Evolutionary conservation across 1,139 yeast species (phyloP), one percentile per base, ranked within the genome.

Genomic region (Suhomyces maxii): DNA sequence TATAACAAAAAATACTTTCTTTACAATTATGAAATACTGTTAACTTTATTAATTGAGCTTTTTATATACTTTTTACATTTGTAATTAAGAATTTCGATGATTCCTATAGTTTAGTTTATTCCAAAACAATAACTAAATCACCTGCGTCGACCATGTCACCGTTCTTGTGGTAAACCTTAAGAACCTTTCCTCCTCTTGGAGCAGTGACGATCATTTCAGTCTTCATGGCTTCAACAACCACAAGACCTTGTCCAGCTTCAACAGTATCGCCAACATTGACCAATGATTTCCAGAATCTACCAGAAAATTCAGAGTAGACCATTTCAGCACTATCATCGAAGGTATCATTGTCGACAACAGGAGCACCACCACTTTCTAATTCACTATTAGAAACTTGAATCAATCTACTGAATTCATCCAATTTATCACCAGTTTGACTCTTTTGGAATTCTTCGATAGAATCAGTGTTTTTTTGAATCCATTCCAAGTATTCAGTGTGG

Each of bases 61-160:
- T 4, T 18, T 18, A 18, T 18, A 2, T 18, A 18, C 23, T 18
- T 18, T 18, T 18, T 18, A 2, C 4, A 4, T 18, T 18, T 18
- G 23, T 18, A 18, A 18, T 18, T 18, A 18, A 18, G 23, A 11
- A 26, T 18, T 7, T 11, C 12, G 8, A 10, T 38, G 9, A 9
- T 28, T 28, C 3, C 1, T 28, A 28, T 9, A 1, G 9, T 28
- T 9, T 5, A 11, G 11, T 18, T 53, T 61, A 72, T 56, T 71
- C 79, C 40, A 86, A 68, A 25, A 90, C 95, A 36, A 87, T 97
- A 39, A 93, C 96, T 53, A 90, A 69, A 64, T 91, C 98, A 50
- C 98, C 98, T 28, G 96, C 89, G 50, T 91, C 97, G 37, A 91
- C 96, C 88, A 91, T 88, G 61, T 91, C 97, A 57, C 98, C 98